Conservation (phyloP, 202 grass and related monocot species). For the Eragrostis tef region DNA sequence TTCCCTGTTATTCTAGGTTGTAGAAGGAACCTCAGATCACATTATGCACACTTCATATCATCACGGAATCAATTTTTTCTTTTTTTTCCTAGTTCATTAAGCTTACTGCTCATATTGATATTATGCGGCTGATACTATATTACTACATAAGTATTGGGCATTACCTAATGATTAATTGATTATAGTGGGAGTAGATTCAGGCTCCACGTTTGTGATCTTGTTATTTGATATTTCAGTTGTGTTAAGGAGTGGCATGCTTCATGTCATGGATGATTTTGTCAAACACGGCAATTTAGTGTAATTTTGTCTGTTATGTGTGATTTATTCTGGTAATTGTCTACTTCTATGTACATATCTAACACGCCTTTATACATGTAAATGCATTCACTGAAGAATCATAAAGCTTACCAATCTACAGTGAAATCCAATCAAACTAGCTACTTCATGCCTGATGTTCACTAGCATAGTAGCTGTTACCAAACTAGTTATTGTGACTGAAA, state of each 20-base stretch:
- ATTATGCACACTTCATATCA: background rate
- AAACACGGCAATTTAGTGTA: constrained; percentile 17
- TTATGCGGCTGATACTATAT: too few species aligned
- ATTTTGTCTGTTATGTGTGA: background rate
- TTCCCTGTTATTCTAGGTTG: constrained; percentile 11
- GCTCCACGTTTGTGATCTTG: constrained; percentile 16
- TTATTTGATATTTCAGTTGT: constrained; percentile 32
- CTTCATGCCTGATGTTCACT: constrained; percentile 17
- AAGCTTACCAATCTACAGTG: constrained; percentile 1
- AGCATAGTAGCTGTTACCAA: constrained; percentile 10
- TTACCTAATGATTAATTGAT: background rate
- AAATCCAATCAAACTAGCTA: constrained; percentile 31
- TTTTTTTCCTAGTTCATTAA: too few species aligned
- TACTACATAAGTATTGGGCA: too few species aligned
- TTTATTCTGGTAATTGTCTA: constrained; percentile 6
- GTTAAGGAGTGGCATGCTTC: constrained; percentile 28
- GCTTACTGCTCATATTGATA: too few species aligned
- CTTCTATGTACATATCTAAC: background rate
- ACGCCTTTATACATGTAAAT: constrained; percentile 21
- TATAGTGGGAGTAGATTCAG: constrained; percentile 17
- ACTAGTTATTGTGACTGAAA: constrained; percentile 25
- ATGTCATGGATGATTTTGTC: background rate
- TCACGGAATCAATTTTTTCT: background rate
- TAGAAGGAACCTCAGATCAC: constrained; percentile 2
- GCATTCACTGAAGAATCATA: constrained; percentile 30